Evolutionary conservation across 2,329 filamentous ascomycete genomes (phyloP).

Genomic region (Fusarium setosum): DNA sequence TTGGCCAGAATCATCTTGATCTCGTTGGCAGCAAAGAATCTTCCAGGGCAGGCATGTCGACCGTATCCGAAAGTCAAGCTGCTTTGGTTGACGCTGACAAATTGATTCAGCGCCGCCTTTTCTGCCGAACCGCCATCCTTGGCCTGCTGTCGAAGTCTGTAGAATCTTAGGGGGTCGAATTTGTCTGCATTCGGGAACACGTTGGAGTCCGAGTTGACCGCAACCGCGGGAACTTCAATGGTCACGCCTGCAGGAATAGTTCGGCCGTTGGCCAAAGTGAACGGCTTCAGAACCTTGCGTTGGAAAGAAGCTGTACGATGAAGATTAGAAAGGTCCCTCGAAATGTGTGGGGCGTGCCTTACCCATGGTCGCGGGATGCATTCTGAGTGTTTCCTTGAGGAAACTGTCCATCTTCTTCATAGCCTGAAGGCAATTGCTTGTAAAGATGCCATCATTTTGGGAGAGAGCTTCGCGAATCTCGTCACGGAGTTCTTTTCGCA

Average conservation of each 20-base stretch:
- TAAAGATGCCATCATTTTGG: slow-evolving; percentile 47
- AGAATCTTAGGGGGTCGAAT: slow-evolving; percentile 59
- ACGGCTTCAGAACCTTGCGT: slow-evolving; percentile 61
- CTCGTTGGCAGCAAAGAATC: slow-evolving; percentile 59
- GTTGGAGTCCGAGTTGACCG: slow-evolving; percentile 51
- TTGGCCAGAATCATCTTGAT: slow-evolving; percentile 58
- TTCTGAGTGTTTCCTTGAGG: slow-evolving; percentile 51
- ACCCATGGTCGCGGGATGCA: slow-evolving; percentile 48
- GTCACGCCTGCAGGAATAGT: slow-evolving; percentile 56
- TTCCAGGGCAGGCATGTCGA: slow-evolving; percentile 55
- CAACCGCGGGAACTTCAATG: slow-evolving; percentile 54
- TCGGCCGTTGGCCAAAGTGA: slow-evolving; percentile 66
- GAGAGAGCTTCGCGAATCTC: slow-evolving; percentile 57
- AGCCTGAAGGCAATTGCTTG: slow-evolving; percentile 50
- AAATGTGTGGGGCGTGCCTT: slow-evolving; percentile 21
- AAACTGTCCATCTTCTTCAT: slow-evolving; percentile 56
- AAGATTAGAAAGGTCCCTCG: neutral
- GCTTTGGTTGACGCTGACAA: slow-evolving; percentile 52
- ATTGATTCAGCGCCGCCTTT: slow-evolving; percentile 49
- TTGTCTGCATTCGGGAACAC: slow-evolving; percentile 46
- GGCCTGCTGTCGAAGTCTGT: slow-evolving; percentile 49
- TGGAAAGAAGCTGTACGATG: slow-evolving; percentile 53
- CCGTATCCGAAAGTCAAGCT: slow-evolving; percentile 53
- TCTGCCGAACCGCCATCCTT: slow-evolving; percentile 25
- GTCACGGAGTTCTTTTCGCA: slow-evolving; percentile 61